Conservation (phyloP, 2,329 filamentous ascomycete species). For the Arachnopeziza araneosa region DNA sequence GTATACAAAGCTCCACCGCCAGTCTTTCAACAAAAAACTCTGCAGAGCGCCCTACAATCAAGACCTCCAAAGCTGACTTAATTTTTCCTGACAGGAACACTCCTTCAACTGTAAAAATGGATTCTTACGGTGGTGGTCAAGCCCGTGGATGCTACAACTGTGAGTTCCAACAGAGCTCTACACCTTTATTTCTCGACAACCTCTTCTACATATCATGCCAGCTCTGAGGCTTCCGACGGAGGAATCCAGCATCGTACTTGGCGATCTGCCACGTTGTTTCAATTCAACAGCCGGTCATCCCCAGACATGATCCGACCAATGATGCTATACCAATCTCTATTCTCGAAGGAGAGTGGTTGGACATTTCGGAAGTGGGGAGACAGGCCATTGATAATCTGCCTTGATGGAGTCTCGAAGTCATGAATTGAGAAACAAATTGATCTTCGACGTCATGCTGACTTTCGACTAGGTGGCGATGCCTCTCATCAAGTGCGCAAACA, state of each 20-base stretch:
- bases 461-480: slow-evolving; percentile 57
- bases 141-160: slow-evolving; percentile 46
- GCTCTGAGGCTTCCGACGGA: not conserved
- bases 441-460: not conserved
- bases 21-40: not conserved
- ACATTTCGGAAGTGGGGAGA: not conserved
- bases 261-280: not conserved
- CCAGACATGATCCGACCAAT: not conserved
- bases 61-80: not conserved
- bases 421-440: not conserved
- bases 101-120: slow-evolving; percentile 25
- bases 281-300: not conserved
- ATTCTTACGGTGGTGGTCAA: slow-evolving; percentile 27
- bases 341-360: not conserved
- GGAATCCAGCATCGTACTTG: not conserved
- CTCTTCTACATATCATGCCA: slow-evolving; percentile 12
- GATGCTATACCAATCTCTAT: not conserved
- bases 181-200: slow-evolving; percentile 10
- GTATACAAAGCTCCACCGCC: not conserved
- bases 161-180: slow-evolving; percentile 32
- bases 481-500: slow-evolving; percentile 61
- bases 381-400: not conserved
- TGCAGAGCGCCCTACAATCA: not conserved
- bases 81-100: slow-evolving; percentile 8
- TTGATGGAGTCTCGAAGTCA: not conserved